Conservation (phyloP, 306 rosid species). For the Amphicarpaea edgeworthii region DNA sequence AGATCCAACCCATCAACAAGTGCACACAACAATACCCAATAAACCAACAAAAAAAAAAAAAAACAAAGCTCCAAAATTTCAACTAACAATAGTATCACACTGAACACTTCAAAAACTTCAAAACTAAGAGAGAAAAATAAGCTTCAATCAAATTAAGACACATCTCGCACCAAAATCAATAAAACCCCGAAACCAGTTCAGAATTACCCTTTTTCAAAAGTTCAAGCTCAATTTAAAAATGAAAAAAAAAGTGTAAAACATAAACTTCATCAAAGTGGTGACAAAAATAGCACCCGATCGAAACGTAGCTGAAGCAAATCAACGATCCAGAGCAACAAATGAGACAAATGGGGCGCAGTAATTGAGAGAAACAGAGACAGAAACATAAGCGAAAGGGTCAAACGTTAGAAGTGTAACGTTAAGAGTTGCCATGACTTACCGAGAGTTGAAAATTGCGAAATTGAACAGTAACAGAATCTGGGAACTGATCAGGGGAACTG, state of each 20-base stretch:
- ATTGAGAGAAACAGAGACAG: conserved; percentile 1
- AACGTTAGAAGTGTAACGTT: conserved; percentile 23
- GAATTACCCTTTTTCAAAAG: conserved; percentile 31
- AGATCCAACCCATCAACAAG: conserved; percentile 75
- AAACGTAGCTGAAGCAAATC: conserved; percentile 55
- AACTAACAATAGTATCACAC: conserved; percentile 43
- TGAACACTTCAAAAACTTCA: conserved; percentile 11
- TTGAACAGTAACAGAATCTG: conserved; percentile 45
- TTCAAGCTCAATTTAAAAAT: conserved; percentile 46
- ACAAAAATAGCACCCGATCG: conserved; percentile 57
- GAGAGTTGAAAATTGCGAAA: conserved; percentile 48
- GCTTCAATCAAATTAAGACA: conserved; percentile 47
- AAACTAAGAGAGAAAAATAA: background rate
- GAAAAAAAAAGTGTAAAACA: conserved; percentile 2
- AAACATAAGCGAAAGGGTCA: conserved; percentile 18
- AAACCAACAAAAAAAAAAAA: conserved; percentile 23
- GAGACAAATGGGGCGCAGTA: conserved; percentile 31
- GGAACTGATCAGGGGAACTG: conserved; percentile 41
- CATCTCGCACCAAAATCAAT: conserved; percentile 45
- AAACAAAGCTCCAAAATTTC: conserved; percentile 37
- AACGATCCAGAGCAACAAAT: conserved; percentile 54
- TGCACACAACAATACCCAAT: conserved; percentile 44
- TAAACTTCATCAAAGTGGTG: conserved; percentile 43
- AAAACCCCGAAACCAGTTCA: conserved; percentile 44
- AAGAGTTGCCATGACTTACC: conserved; percentile 52